Evolutionary conservation across 2,329 filamentous ascomycete genomes (phyloP), one percentile per base, ranked within the genome.

Genomic region (Trichoderma sp.): DNA sequence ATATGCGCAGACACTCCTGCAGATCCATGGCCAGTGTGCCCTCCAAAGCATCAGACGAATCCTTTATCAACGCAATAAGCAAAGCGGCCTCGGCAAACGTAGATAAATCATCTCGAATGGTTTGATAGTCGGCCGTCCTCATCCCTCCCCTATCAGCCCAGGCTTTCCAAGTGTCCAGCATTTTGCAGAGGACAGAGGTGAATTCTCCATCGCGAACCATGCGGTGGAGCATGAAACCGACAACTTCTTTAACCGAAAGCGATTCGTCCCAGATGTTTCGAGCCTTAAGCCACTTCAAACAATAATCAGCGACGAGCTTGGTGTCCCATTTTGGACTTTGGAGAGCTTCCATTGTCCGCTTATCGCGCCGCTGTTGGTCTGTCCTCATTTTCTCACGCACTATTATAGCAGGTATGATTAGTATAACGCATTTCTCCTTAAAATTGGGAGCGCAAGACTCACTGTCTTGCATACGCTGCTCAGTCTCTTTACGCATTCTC

Each of bases 61-160:
- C 83, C 66, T 80, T 80, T 58, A 87, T 81, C 43, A 85, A 70
- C 5, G 83, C 81, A 16, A 87, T 75, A 11, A 87, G 69, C 30
- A 87, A 72, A 21, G 81, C 81, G 1, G 84, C 84, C 67, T 83
- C 78, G 1, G 83, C 82, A 76, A 87, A 86, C 5, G 72, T 72
- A n/a, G 77, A 73, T 72, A 76, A 77, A 14, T 80, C 76, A 8
- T 81, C 78, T 52, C 78, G 75, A 56, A 86, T 69, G 2, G 76
- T 71, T 16, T 78, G 76, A 52, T 82, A 78, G 68, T 87, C 84
- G 3, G 79, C 76, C 70, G 76, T 81, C 30, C 81, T 79, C 83
- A 88, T 85, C 8, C 86, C 85, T 8, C 84, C 85, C 67, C 84
- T 83, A 34, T 87, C 85, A 2, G 84, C 81, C 84, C 86, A 88